Evolutionary conservation across 2,329 filamentous ascomycete genomes (phyloP).

Genomic region (Paraphaeosphaeria minitans): DNA sequence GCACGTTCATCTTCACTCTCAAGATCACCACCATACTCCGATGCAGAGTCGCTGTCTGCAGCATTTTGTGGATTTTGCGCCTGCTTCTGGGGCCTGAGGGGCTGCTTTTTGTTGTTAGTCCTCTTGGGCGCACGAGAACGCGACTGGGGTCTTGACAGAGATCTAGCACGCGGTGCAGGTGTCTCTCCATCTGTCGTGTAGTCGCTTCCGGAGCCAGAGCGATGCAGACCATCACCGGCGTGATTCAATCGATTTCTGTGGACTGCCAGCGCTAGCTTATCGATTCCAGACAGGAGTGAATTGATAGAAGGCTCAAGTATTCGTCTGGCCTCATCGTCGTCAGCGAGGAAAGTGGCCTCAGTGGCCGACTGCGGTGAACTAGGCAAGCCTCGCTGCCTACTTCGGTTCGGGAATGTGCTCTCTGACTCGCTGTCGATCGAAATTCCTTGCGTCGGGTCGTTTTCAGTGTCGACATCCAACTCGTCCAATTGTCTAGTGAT

Average conservation of each 20-base stretch:
- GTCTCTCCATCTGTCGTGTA: conserved; percentile 34
- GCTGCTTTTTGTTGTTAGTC: conserved; percentile 5
- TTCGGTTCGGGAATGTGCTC: background rate
- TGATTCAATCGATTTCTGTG: conserved; percentile 69
- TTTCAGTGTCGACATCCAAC: background rate
- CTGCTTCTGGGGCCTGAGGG: background rate
- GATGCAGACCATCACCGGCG: conserved; percentile 22
- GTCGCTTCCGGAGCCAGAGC: conserved; percentile 40
- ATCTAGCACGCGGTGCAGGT: conserved; percentile 17
- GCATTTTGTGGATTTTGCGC: conserved; percentile 1
- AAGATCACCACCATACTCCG: conserved; percentile 39
- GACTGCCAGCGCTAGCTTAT: conserved; percentile 71
- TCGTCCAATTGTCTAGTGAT: background rate
- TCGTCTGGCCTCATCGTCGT: conserved; percentile 70
- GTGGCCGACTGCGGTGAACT: conserved; percentile 13
- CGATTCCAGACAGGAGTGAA: conserved; percentile 72
- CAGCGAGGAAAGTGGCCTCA: conserved; percentile 64
- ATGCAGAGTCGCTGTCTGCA: conserved; percentile 46
- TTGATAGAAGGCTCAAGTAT: conserved; percentile 71
- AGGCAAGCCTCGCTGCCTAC: conserved; percentile 16
- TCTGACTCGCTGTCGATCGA: background rate
- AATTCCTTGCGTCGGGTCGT: background rate
- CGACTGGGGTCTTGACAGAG: conserved; percentile 23
- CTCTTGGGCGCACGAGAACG: conserved; percentile 17
- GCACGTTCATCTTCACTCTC: conserved; percentile 20